Evolutionary conservation across 257 asterid species (phyloP).

Genomic region (Marsdenia floribunda): DNA sequence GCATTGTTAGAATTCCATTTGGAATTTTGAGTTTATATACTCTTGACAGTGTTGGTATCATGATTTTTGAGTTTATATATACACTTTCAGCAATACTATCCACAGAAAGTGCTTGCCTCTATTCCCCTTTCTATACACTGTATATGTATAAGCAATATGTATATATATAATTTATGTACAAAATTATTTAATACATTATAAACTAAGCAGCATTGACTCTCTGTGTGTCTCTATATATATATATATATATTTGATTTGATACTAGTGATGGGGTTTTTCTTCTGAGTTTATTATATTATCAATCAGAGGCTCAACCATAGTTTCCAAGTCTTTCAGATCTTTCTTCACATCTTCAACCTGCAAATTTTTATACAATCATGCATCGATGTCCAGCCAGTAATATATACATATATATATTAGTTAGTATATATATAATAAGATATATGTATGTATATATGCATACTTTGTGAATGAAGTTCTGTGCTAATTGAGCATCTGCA

Average conservation of each 20-base stretch:
- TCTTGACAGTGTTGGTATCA: no score
- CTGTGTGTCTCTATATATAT: no score
- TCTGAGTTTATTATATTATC: constrained; percentile 24
- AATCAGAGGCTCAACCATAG: constrained; percentile 43
- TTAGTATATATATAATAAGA: not conserved
- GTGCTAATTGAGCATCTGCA: constrained; percentile 47
- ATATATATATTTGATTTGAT: no score
- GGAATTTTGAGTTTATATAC: not conserved
- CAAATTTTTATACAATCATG: not conserved
- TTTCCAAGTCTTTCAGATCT: constrained; percentile 53
- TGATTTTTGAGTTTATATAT: not conserved
- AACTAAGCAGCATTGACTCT: no score
- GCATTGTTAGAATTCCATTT: not conserved
- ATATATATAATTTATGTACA: no score
- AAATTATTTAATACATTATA: no score
- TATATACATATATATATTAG: not conserved
- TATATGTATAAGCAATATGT: no score
- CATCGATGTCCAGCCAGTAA: no score
- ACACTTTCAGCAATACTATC: no score
- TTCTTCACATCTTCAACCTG: constrained; percentile 62
- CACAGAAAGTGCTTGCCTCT: no score
- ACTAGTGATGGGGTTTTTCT: constrained; percentile 2
- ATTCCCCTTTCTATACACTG: no score
- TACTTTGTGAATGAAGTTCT: constrained; percentile 54
- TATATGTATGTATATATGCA: not conserved